Evolutionary conservation across 805 yeast genomes (phyloP).

Genomic region (Sugiyamaella qingdaonensis): DNA sequence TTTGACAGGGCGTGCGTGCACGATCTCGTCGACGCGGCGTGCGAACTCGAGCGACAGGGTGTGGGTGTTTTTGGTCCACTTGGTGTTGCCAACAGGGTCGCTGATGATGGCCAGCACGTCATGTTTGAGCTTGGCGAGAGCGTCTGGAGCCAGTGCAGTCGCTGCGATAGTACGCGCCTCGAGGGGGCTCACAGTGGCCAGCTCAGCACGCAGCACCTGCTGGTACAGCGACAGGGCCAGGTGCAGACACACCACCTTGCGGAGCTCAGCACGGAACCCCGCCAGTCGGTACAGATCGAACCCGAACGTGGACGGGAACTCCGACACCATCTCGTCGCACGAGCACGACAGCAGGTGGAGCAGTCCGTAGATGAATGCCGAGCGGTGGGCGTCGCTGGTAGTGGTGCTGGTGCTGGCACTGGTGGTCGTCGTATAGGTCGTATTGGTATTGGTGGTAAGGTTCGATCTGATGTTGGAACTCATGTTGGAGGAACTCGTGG

Average conservation of each 20-base stretch:
- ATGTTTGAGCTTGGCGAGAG: constrained; percentile 50
- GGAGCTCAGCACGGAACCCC: constrained; percentile 74
- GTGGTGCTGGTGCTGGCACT: not conserved
- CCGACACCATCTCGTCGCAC: constrained; percentile 65
- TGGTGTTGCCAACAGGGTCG: constrained; percentile 80
- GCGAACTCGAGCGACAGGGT: constrained; percentile 66
- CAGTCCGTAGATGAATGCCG: constrained; percentile 22
- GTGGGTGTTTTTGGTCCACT: constrained; percentile 83
- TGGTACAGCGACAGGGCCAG: constrained; percentile 69
- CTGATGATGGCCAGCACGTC: constrained; percentile 76
- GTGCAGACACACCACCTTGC: constrained; percentile 78
- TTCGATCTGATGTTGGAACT: too few relatives aligned
- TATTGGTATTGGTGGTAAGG: too few relatives aligned
- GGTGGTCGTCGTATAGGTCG: too few relatives aligned
- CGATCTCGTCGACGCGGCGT: constrained; percentile 30
- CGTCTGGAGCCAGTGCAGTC: constrained; percentile 18
- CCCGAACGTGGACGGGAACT: constrained; percentile 77
- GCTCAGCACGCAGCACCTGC: constrained; percentile 46
- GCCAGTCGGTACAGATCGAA: constrained; percentile 81
- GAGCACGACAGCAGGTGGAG: constrained; percentile 62
- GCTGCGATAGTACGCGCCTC: constrained; percentile 22
- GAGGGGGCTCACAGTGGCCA: constrained; percentile 32
- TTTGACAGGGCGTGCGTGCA: constrained; percentile 7
- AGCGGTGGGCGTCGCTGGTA: constrained; percentile 19
- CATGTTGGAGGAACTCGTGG: too few relatives aligned